phyloP scores from a whole-genome alignment of 1,139 yeast species.

The Kluyveromyces sp. region DNA sequence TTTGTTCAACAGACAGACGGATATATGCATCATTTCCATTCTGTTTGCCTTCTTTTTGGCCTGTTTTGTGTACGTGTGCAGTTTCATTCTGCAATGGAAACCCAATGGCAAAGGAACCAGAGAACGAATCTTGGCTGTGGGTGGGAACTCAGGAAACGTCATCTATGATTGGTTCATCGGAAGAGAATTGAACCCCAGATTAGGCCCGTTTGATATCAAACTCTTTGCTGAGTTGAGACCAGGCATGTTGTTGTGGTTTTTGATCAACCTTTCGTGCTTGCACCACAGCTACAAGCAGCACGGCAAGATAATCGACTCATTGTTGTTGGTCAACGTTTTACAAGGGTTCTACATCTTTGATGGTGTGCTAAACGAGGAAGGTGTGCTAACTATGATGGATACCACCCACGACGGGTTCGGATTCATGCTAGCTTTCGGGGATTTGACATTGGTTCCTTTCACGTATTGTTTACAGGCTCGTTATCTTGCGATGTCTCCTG shows the following conservation, averaged over 20 bases:
- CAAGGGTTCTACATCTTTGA: constrained; percentile 84
- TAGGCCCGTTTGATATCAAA: constrained; percentile 81
- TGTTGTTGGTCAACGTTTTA: constrained; percentile 58
- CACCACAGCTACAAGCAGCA: constrained; percentile 67
- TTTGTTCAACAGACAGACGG: constrained; percentile 60
- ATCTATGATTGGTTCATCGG: constrained; percentile 97
- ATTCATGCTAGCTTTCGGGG: constrained; percentile 92
- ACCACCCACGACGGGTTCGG: constrained; percentile 96
- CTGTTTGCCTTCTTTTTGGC: constrained; percentile 61
- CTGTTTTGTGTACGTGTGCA: constrained; percentile 53
- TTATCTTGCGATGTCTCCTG: constrained; percentile 61
- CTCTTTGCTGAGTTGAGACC: constrained; percentile 92
- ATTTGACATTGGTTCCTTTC: constrained; percentile 89
- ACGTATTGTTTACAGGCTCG: constrained; percentile 82
- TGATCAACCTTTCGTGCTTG: constrained; percentile 69
- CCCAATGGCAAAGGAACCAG: constrained; percentile 49
- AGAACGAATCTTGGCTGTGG: constrained; percentile 70
- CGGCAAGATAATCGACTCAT: constrained; percentile 64
- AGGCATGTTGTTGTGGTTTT: constrained; percentile 80
- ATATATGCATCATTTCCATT: constrained; percentile 56
- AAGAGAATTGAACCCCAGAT: constrained; percentile 86
- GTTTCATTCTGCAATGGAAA: constrained; percentile 51
- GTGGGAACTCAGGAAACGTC: constrained; percentile 74
- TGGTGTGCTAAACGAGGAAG: constrained; percentile 87
- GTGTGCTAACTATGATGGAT: constrained; percentile 89